These are phyloP conservation scores for Limonium bicolor DNA, from an alignment of 148 eudicot species.

Conservation along the genomic window DNA sequence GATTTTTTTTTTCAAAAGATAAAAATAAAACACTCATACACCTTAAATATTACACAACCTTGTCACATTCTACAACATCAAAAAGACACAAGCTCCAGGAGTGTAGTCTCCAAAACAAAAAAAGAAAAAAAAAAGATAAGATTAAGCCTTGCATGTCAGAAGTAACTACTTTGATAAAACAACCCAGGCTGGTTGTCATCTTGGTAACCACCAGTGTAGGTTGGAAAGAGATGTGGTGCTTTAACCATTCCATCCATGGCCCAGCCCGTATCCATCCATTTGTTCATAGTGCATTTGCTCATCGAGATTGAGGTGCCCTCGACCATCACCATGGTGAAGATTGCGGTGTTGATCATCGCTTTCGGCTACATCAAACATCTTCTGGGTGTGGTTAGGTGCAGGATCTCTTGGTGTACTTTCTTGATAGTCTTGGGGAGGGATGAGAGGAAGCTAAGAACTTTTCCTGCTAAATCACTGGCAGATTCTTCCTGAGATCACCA, in stretches of 20 bases:
- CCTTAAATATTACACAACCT: too few species aligned
- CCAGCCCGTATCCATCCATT: slow-evolving; percentile 15
- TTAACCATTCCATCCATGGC: slow-evolving; percentile 10
- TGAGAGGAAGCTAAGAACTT: slow-evolving; percentile 42
- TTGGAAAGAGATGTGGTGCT: too few species aligned
- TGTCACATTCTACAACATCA: too few species aligned
- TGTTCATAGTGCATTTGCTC: slow-evolving; percentile 7
- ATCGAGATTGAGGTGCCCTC: slow-evolving; percentile 11
- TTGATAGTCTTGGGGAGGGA: slow-evolving; percentile 49
- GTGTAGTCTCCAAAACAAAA: too few species aligned
- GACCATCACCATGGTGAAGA: slow-evolving; percentile 12
- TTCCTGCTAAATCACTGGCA: slow-evolving; percentile 56
- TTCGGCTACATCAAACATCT: slow-evolving; percentile 33
- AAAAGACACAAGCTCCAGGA: too few species aligned
- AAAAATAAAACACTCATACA: too few species aligned
- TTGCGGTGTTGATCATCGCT: slow-evolving; percentile 17
- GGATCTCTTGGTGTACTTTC: slow-evolving; percentile 36
- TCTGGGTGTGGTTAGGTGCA: slow-evolving; percentile 49
- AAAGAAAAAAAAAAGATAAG: too few species aligned
- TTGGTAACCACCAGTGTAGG: too few species aligned
- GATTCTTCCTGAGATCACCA: slow-evolving; percentile 37
- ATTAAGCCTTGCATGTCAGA: too few species aligned
- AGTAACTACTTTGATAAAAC: too few species aligned
- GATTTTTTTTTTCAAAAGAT: too few species aligned
- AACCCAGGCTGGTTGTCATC: too few species aligned